Conservation (phyloP, 495 filamentous ascomycete genomes). For the Aspergillus homomorphus region DNA sequence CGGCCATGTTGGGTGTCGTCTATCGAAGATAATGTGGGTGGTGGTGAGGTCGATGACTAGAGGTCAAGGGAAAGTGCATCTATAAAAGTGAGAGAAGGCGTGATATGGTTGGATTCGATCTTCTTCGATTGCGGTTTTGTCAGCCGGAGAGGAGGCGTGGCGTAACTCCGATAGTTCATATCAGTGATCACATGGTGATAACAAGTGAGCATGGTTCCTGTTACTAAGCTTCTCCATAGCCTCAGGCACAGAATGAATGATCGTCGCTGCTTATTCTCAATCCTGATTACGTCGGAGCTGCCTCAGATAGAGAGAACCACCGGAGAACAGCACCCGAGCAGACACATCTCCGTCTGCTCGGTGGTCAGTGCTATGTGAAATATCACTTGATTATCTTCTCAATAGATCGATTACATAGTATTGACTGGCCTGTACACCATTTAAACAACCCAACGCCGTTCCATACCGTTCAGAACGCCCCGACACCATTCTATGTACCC, state of each 20-base stretch:
- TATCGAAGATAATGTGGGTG: no score
- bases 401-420: not conserved
- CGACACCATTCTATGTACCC: not conserved
- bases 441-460: not conserved
- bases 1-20: no score
- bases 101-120: constrained; percentile 9
- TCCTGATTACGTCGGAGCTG: not conserved
- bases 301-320: not conserved
- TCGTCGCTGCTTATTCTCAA: not conserved
- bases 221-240: not conserved
- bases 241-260: constrained; percentile 15
- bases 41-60: no score
- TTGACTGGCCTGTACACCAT: not conserved
- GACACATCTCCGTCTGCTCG: not conserved
- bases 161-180: no score
- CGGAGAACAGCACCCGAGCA: not conserved
- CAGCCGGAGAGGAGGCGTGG: constrained; percentile 20
- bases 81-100: not conserved
- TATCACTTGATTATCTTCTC: not conserved
- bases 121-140: constrained; percentile 42
- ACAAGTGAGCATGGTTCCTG: not conserved
- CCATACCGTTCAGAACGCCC: not conserved
- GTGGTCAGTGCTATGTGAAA: no score
- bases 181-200: constrained; percentile 12
- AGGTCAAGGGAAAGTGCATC: no score